Conservation (phyloP, 1,284 basidiomycete genomes). For the Naganishia liquefaciens region DNA sequence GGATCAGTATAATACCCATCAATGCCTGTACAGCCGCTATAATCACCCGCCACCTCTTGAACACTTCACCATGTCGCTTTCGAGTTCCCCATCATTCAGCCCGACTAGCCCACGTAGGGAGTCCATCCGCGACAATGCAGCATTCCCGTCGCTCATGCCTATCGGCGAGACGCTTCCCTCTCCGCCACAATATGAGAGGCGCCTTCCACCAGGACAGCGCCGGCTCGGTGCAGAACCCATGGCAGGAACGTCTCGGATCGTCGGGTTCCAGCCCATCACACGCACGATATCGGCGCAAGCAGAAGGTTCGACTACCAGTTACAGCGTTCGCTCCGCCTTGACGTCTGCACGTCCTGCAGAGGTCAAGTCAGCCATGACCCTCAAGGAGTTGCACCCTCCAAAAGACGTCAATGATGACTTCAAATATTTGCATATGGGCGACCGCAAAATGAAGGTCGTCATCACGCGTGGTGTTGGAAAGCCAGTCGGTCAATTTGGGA, state of each 20-base stretch:
- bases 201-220: constrained; percentile 16
- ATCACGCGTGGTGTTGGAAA: constrained; percentile 16
- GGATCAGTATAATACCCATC: no score
- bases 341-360: constrained; percentile 15
- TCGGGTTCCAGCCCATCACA: constrained; percentile 17
- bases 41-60: neutral
- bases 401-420: constrained; percentile 15
- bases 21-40: no score
- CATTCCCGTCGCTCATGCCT: constrained; percentile 11
- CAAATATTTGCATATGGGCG: constrained; percentile 22
- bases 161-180: constrained; percentile 17
- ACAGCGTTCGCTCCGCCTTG: constrained; percentile 3
- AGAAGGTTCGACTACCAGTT: neutral
- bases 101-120: constrained; percentile 11
- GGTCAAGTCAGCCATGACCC: constrained; percentile 3
- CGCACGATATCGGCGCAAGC: constrained; percentile 4
- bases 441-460: constrained; percentile 25
- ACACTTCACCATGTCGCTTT: neutral
- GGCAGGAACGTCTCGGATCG: constrained; percentile 10
- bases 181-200: constrained; percentile 17
- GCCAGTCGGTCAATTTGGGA: constrained; percentile 17
- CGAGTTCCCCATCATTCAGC: constrained; percentile 5
- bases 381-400: constrained; percentile 9
- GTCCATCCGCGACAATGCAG: constrained; percentile 22
- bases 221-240: neutral